phyloP scores from a whole-genome alignment of 1,284 basidiomycete species.

The Phellinidium pouzarii region DNA sequence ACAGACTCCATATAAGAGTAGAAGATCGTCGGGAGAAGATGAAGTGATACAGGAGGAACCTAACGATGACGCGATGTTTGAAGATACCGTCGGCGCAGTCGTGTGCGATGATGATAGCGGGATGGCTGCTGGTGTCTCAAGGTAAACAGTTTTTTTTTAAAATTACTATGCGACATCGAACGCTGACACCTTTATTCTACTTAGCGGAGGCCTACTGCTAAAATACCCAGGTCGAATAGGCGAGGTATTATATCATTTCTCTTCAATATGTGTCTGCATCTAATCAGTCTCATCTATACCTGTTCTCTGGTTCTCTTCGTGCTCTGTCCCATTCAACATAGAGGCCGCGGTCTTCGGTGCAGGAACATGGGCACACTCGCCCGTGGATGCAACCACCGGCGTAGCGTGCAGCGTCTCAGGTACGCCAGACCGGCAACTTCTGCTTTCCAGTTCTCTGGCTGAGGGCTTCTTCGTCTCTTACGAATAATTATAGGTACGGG shows the following conservation, averaged over 20 bases:
- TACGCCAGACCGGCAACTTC: constrained; percentile 23
- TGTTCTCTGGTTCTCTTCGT: constrained; percentile 18
- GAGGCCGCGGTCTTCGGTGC: constrained; percentile 29
- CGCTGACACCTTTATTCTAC: not conserved
- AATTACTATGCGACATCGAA: not conserved
- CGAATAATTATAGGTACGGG: constrained; percentile 34
- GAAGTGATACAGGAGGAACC: too few relatives aligned
- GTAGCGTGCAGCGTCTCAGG: constrained; percentile 69
- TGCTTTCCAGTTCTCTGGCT: not conserved
- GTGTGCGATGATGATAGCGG: constrained; percentile 38
- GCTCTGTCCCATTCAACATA: constrained; percentile 20
- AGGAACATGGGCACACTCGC: constrained; percentile 60
- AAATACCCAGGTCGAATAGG: constrained; percentile 66
- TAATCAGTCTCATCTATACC: not conserved
- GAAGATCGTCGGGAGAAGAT: too few relatives aligned
- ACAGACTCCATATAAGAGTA: too few relatives aligned
- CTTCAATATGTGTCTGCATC: constrained; percentile 5
- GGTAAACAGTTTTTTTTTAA: constrained; percentile 33
- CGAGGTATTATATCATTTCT: constrained; percentile 39
- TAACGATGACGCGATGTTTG: constrained; percentile 28
- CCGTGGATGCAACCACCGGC: constrained; percentile 16
- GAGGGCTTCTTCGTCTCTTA: not conserved
- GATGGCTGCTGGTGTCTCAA: constrained; percentile 68
- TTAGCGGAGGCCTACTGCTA: constrained; percentile 65
- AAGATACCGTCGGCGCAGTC: constrained; percentile 75